Conservation (phyloP, 208 protist species). For the Acanthamoeba castellanii region DNA sequence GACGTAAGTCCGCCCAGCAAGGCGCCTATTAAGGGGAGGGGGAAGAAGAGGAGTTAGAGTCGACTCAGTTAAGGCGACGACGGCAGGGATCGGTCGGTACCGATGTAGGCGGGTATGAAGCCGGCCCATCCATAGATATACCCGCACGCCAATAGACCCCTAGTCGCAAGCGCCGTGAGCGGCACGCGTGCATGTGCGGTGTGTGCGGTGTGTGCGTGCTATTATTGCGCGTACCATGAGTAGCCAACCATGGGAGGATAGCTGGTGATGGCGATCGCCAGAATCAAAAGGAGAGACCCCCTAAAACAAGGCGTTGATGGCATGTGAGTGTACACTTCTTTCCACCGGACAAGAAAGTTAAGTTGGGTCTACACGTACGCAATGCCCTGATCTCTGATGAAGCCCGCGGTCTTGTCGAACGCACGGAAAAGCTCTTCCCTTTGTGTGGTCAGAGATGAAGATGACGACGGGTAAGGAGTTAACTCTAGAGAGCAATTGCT, state of each 20-base stretch:
- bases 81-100: background rate
- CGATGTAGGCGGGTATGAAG: conserved; percentile 60
- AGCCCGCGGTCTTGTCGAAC: background rate
- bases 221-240: background rate
- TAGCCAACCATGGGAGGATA: conserved; percentile 58
- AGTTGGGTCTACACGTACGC: background rate
- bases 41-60: background rate
- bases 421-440: conserved; percentile 31
- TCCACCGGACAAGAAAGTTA: too few species aligned
- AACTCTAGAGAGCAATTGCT: background rate
- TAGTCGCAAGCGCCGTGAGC: background rate
- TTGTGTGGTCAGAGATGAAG: background rate
- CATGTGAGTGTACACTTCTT: too few species aligned
- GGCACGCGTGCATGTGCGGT: background rate
- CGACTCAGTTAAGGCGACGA: background rate
- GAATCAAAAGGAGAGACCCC: background rate
- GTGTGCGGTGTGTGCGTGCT: background rate
- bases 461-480: background rate
- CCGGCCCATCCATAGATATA: conserved; percentile 69
- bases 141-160: conserved; percentile 28
- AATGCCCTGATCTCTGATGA: background rate
- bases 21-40: background rate
- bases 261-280: conserved; percentile 19
- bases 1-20: conserved; percentile 31
- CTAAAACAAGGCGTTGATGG: background rate